These are phyloP conservation scores for Colletotrichum sidae DNA, from an alignment of 2,329 filamentous ascomycete genomes.

Conservation along the genomic window DNA sequence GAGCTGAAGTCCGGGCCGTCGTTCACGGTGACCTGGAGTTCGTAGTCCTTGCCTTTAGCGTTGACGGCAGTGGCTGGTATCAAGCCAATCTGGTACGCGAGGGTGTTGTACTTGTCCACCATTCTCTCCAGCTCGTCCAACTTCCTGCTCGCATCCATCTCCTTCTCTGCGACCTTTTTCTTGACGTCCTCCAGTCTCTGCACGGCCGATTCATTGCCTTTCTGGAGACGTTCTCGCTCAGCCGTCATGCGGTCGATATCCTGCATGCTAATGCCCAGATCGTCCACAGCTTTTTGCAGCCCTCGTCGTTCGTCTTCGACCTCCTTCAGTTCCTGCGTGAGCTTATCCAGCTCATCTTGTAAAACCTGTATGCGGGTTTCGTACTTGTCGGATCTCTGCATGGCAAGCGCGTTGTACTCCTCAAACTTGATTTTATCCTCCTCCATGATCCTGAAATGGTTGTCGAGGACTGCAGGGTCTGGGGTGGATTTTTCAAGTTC, in stretches of 20 bases:
- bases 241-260: conserved; percentile 99
- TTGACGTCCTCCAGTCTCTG: conserved; percentile 87
- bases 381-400: conserved; percentile 90
- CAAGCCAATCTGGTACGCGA: conserved; percentile 92
- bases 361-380: conserved; percentile 82
- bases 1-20: conserved; percentile 80
- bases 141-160: conserved; percentile 85
- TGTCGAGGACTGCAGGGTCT: conserved; percentile 84
- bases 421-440: conserved; percentile 96
- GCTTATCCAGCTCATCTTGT: conserved; percentile 87
- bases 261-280: conserved; percentile 94
- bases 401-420: conserved; percentile 88
- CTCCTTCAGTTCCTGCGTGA: conserved; percentile 78
- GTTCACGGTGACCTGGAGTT: conserved; percentile 85
- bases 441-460: conserved; percentile 92
- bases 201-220: conserved; percentile 81
- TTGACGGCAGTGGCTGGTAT: conserved; percentile 88
- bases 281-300: conserved; percentile 88
- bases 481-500: conserved; percentile 89
- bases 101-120: conserved; percentile 91
- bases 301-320: conserved; percentile 84
- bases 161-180: conserved; percentile 84
- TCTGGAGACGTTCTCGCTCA: conserved; percentile 93
- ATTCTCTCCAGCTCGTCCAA: conserved; percentile 92
- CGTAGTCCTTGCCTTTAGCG: conserved; percentile 86